phyloP scores from a whole-genome alignment of 2,329 filamentous ascomycete genomes.

The Nectriaceae sp. region DNA sequence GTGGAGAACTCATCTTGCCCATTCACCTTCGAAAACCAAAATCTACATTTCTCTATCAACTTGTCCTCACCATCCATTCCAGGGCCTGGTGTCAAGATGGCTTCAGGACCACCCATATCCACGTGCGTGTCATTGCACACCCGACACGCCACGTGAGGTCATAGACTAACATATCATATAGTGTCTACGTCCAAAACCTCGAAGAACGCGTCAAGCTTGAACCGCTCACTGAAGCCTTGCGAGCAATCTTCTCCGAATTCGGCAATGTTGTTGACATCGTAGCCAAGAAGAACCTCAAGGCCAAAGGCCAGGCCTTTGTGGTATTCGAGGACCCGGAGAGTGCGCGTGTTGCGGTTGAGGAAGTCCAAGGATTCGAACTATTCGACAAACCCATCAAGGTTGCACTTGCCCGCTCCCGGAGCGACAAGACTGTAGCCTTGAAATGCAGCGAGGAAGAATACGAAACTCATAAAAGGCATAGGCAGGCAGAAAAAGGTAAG shows the following conservation, averaged over 20 bases:
- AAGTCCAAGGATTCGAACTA: constrained; percentile 88
- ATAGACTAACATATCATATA: constrained; percentile 42
- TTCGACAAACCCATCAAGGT: constrained; percentile 90
- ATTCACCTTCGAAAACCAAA: too few species aligned
- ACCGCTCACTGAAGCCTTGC: constrained; percentile 70
- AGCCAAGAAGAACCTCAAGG: constrained; percentile 85
- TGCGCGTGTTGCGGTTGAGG: constrained; percentile 81
- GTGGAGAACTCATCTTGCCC: too few species aligned
- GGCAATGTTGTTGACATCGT: constrained; percentile 83
- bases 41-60: neutral
- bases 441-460: constrained; percentile 78
- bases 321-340: constrained; percentile 83
- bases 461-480: constrained; percentile 80
- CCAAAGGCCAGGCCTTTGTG: constrained; percentile 94
- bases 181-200: constrained; percentile 77
- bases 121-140: constrained; percentile 77
- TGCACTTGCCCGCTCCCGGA: constrained; percentile 77
- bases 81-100: constrained; percentile 28
- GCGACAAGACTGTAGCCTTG: constrained; percentile 81
- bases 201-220: constrained; percentile 90
- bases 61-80: neutral
- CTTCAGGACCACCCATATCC: constrained; percentile 52
- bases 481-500: constrained; percentile 87
- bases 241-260: constrained; percentile 83
- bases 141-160: constrained; percentile 53